Base-by-base conservation (phyloP, 2,329 filamentous ascomycete genomes). In the Ceratocystis eucalypticola region DNA sequence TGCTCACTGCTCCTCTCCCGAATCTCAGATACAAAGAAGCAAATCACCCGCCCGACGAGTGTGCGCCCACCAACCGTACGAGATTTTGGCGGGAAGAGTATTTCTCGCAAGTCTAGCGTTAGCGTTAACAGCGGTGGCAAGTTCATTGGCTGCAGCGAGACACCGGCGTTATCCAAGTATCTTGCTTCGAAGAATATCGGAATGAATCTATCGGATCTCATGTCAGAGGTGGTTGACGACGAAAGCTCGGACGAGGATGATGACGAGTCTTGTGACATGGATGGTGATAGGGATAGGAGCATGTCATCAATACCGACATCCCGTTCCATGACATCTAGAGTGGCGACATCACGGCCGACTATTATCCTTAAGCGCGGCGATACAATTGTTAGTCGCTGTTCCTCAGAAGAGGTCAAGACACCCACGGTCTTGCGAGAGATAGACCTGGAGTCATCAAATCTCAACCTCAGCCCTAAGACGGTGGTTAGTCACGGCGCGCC, bases 401-500 rank as follows among this genome's bases (percentile, higher is more conserved):
- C 64, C 15, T 68, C 66, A 2, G 66, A 68, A 44, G 66, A 68
- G 22, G 64, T 64, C 28, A 68, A 68, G 59, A 65, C 66, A 2
- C 64, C 66, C 3, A 64, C 41, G 8, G 50, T 57, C 8, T 22
- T 55, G 69, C 10, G 25, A n/a, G 80, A 80, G 65, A 76, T 79
- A 59, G 81, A 84, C 66, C 78, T 84, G 72, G 63, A 37, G n/a
- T 30, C 64, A 45, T 66, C 63, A 30, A 83, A 85, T 65, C 78
- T 80, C 61, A 84, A 88, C 65, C 75, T 89, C 67, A 89, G 86
- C 71, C 88, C 88, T 4, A 84, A 85, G 71, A 88, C 86, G 0
- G 76, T 86, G 55, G 80, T 86, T 64, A 88, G 87, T 74, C 90
- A 90, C 74, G 88, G 89, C 70, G 88, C 88, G 7, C 88, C 88